Percentiles rank a stretch among this genome's conserved stretches.
These are phyloP conservation scores for Myrica gale DNA, from an alignment of 306 rosid species.

Conservation along the genomic window DNA sequence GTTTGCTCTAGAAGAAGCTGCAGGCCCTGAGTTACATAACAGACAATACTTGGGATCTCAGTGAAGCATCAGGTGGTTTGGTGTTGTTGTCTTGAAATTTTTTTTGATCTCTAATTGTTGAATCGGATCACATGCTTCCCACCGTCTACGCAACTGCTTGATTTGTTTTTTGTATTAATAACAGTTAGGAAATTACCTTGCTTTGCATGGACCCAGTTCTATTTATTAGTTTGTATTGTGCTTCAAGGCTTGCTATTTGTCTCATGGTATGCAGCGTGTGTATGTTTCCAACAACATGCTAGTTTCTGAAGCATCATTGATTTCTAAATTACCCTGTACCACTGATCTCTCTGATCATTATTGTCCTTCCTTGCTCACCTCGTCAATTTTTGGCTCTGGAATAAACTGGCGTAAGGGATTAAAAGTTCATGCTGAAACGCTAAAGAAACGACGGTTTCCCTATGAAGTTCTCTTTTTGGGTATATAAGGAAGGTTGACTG, in stretches of 20 bases:
- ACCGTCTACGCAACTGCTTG: conserved; percentile 35
- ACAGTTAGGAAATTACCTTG: conserved; percentile 52
- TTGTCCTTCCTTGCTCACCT: not conserved
- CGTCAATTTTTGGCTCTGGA: not conserved
- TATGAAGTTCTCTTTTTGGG: no score
- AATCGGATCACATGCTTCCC: conserved; percentile 51
- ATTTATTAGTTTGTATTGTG: conserved; percentile 34
- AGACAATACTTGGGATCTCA: conserved; percentile 51
- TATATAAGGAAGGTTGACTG: no score
- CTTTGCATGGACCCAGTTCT: conserved; percentile 40
- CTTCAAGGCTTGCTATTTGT: conserved; percentile 20
- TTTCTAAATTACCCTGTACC: not conserved
- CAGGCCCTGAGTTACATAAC: conserved; percentile 49
- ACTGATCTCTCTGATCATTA: not conserved
- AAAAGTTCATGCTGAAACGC: no score
- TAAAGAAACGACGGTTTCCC: no score
- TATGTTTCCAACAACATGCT: not conserved
- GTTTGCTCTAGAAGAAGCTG: conserved; percentile 56
- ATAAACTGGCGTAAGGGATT: not conserved
- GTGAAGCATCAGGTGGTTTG: conserved; percentile 62
- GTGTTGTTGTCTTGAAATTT: conserved; percentile 47
- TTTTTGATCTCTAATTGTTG: conserved; percentile 58
- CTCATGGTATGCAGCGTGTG: not conserved
- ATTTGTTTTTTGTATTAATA: conserved; percentile 43
- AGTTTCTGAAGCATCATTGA: not conserved